phyloP scores from a whole-genome alignment of 129 eudicot genomes.

The sunflower (Helianthus annuus) region DNA sequence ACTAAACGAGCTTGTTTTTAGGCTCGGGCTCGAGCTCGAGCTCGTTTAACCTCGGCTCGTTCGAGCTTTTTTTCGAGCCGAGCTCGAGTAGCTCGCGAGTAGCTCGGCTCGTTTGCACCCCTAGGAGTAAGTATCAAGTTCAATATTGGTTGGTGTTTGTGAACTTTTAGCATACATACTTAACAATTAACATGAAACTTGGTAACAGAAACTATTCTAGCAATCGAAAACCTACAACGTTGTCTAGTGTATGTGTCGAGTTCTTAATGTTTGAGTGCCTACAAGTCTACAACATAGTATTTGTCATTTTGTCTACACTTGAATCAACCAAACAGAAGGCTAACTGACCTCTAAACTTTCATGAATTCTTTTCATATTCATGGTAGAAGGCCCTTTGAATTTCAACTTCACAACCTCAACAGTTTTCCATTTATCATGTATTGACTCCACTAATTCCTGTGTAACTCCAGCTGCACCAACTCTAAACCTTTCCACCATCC shows the following conservation, averaged over 20 bases:
- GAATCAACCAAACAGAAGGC: neutral
- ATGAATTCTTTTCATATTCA: slow-evolving; percentile 82
- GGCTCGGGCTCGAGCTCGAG: too few species aligned
- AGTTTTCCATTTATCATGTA: slow-evolving; percentile 76
- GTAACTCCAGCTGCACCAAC: slow-evolving; percentile 87
- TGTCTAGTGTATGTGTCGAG: neutral
- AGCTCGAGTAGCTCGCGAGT: too few species aligned
- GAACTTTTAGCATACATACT: neutral
- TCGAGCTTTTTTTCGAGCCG: too few species aligned
- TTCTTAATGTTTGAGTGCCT: neutral
- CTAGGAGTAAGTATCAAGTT: too few species aligned
- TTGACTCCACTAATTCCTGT: slow-evolving; percentile 66
- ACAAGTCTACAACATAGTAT: neutral
- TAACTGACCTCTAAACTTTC: slow-evolving; percentile 81
- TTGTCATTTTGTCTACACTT: neutral
- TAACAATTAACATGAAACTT: neutral
- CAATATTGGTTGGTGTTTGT: too few species aligned
- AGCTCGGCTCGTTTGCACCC: too few species aligned
- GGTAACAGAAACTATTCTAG: neutral
- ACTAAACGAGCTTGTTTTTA: too few species aligned
- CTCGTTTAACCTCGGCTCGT: too few species aligned
- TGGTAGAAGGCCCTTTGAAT: slow-evolving; percentile 79
- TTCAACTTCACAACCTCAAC: slow-evolving; percentile 89
- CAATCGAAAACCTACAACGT: slow-evolving; percentile 9
- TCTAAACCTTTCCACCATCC: slow-evolving; percentile 82